phyloP scores from a whole-genome alignment of 257 asterid species.

The Schizonepeta tenuifolia region DNA sequence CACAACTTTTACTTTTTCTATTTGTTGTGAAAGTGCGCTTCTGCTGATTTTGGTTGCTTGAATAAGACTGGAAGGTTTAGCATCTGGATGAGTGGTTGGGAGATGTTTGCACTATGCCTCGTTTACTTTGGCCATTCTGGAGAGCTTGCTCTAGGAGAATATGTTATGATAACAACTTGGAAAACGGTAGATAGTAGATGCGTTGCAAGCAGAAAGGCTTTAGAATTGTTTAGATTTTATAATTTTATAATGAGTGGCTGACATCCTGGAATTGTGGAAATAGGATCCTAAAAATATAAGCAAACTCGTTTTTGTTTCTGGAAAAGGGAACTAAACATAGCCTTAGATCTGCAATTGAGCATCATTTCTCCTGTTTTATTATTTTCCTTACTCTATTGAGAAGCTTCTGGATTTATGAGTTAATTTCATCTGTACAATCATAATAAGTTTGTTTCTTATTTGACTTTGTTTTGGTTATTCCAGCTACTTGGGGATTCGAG shows the following conservation, averaged over 20 bases:
- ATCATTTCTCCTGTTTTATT: slow-evolving; percentile 1
- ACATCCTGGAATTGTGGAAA: background rate
- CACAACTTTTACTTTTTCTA: background rate
- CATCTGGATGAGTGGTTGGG: slow-evolving; percentile 2
- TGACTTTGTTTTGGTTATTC: slow-evolving; percentile 28
- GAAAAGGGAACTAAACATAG: slow-evolving; percentile 3
- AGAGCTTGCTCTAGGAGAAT: slow-evolving; percentile 16
- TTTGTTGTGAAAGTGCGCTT: background rate
- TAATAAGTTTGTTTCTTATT: slow-evolving; percentile 19
- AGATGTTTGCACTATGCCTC: slow-evolving; percentile 10
- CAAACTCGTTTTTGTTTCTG: background rate
- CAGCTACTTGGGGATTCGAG: slow-evolving; percentile 39
- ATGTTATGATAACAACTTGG: background rate
- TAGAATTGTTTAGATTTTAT: background rate
- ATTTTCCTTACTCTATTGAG: background rate
- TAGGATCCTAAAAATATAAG: background rate
- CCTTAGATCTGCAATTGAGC: background rate
- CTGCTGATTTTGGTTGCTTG: slow-evolving; percentile 18
- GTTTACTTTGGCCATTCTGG: background rate
- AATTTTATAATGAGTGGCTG: background rate
- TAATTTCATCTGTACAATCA: background rate
- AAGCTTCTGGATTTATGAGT: slow-evolving; percentile 11
- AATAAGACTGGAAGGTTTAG: slow-evolving; percentile 8
- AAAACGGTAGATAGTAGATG: background rate
- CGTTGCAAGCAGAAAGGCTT: background rate